Percentiles rank a stretch among this genome's conserved stretches.
Evolutionary conservation across 345 rosid genomes (phyloP).

Genomic region (Trapa incisa): DNA sequence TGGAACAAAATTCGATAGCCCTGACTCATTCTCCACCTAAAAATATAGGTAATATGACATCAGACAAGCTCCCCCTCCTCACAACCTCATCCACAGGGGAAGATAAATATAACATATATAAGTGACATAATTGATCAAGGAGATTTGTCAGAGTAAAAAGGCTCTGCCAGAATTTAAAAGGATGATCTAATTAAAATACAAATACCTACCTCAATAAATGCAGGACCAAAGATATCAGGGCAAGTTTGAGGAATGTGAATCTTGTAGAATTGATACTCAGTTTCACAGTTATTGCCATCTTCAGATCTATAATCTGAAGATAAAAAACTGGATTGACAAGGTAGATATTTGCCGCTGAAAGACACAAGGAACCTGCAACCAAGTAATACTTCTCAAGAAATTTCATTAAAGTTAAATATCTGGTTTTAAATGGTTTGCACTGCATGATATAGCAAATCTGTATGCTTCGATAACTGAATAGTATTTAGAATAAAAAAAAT

Average conservation of each 20-base stretch:
- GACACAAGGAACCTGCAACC: constrained; percentile 77
- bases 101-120: neutral
- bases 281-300: constrained; percentile 19
- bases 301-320: constrained; percentile 27
- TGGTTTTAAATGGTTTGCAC: neutral
- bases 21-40: constrained; percentile 86
- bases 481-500: neutral
- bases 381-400: constrained; percentile 1
- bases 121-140: neutral
- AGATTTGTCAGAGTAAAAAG: too few relatives aligned
- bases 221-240: constrained; percentile 69
- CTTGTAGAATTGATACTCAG: constrained; percentile 53
- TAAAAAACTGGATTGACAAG: constrained; percentile 40
- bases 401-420: neutral
- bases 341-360: constrained; percentile 76
- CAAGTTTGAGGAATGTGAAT: constrained; percentile 40
- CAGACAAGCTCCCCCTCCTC: neutral
- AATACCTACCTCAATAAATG: constrained; percentile 67
- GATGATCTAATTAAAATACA: neutral
- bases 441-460: neutral
- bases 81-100: neutral
- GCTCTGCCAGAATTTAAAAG: constrained; percentile 6
- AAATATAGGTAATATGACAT: neutral
- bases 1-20: constrained; percentile 86
- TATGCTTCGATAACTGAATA: neutral